phyloP scores from a whole-genome alignment of 2,329 filamentous ascomycete genomes.

The Fusarium brachygibbosum region DNA sequence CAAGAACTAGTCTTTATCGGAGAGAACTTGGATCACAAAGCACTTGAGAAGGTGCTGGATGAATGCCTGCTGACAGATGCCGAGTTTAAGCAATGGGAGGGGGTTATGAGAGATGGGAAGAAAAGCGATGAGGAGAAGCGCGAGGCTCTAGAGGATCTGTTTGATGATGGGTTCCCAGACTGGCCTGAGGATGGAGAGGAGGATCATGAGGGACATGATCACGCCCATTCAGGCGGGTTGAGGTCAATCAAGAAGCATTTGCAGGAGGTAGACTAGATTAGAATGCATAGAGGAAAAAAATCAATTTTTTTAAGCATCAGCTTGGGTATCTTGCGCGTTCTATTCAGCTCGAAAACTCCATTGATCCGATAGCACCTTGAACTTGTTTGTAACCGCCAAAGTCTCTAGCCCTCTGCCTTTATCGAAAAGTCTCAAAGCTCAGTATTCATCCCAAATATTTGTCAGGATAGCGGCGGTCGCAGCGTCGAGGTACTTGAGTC shows the following conservation, averaged over 20 bases:
- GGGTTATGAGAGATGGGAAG: slow-evolving; percentile 62
- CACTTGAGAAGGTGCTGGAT: slow-evolving; percentile 68
- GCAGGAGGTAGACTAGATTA: slow-evolving; percentile 38
- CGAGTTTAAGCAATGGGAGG: slow-evolving; percentile 69
- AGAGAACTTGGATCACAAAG: slow-evolving; percentile 68
- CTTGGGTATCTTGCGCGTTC: not conserved
- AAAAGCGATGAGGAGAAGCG: slow-evolving; percentile 57
- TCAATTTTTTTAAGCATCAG: not conserved
- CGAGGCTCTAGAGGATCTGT: slow-evolving; percentile 63
- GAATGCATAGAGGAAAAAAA: not conserved
- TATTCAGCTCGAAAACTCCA: not conserved
- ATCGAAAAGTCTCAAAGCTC: too few species aligned
- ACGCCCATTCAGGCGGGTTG: slow-evolving; percentile 16
- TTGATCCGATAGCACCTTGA: not conserved
- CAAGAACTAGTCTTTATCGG: slow-evolving; percentile 83
- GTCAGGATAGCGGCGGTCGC: too few species aligned
- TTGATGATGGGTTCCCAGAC: slow-evolving; percentile 71
- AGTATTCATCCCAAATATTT: too few species aligned
- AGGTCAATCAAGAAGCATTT: slow-evolving; percentile 45
- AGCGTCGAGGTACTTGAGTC: too few species aligned
- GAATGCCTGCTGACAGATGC: slow-evolving; percentile 71
- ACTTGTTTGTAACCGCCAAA: rapidly evolving
- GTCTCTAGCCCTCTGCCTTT: too few species aligned
- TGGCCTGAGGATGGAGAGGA: slow-evolving; percentile 64
- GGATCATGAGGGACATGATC: slow-evolving; percentile 50